Evolutionary conservation across 139 green algal species (phyloP).

Genomic region (Chlorella sp.): DNA sequence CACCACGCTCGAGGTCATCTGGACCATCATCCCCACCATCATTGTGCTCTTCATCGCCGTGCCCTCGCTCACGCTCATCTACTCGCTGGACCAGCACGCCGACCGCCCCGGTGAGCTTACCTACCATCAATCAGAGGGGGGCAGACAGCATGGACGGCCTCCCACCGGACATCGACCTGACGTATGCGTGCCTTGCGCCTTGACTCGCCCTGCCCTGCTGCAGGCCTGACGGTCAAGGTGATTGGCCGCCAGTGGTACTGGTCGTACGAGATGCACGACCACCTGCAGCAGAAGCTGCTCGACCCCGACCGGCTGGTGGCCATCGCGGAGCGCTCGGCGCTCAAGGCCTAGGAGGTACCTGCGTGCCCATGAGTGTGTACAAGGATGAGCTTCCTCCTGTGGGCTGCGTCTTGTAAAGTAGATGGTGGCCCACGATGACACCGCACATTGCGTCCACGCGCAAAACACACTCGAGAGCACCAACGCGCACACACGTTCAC

Average conservation of each 20-base stretch:
- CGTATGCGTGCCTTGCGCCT: no score
- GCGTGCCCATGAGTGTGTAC: neutral
- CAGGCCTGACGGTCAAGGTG: constrained; percentile 45
- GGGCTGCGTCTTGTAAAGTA: no score
- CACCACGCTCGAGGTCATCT: constrained; percentile 43
- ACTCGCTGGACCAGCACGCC: constrained; percentile 44
- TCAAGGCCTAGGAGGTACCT: constrained; percentile 2
- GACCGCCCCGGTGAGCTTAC: constrained; percentile 35
- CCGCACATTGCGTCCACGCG: no score
- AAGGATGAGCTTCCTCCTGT: no score
- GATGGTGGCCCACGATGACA: no score
- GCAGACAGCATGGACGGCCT: no score
- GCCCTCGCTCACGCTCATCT: constrained; percentile 45
- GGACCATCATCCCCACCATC: constrained; percentile 42
- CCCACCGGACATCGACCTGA: no score
- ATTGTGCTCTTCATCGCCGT: constrained; percentile 37
- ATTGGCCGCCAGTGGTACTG: constrained; percentile 51
- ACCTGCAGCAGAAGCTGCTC: constrained; percentile 51
- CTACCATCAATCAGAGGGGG: no score
- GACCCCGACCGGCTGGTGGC: constrained; percentile 36
- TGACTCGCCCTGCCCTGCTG: no score
- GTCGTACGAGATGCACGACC: constrained; percentile 50
- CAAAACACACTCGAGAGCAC: no score
- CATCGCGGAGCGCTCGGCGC: constrained; percentile 30
- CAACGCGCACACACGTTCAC: no score